These are phyloP conservation scores for Lecanoromycetidae sp. DNA, from an alignment of 2,329 filamentous ascomycete genomes.

Conservation along the genomic window DNA sequence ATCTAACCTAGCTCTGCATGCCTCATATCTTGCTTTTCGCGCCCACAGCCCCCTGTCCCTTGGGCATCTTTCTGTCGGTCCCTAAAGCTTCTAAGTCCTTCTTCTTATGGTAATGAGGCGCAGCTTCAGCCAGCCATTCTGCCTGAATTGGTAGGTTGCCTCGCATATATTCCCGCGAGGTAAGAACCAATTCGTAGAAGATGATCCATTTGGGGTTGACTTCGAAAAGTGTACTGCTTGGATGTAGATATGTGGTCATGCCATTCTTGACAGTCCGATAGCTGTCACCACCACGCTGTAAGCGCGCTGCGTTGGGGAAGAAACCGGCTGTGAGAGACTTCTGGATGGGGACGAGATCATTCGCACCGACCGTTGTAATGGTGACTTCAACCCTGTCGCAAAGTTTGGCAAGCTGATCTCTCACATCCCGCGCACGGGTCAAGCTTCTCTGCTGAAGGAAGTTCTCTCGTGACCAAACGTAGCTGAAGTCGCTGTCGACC, in stretches of 20 bases:
- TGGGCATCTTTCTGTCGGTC: conserved; percentile 61
- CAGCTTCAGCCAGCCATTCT: conserved; percentile 76
- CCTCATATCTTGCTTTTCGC: conserved; percentile 14
- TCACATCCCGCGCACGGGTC: conserved; percentile 76
- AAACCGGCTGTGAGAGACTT: conserved; percentile 84
- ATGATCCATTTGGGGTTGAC: conserved; percentile 75
- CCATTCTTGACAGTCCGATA: conserved; percentile 90
- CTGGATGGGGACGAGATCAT: conserved; percentile 66
- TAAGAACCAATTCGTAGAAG: conserved; percentile 79
- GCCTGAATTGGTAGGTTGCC: conserved; percentile 74
- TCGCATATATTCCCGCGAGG: conserved; percentile 90
- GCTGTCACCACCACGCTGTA: conserved; percentile 71
- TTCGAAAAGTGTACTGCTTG: conserved; percentile 67
- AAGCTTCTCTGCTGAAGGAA: conserved; percentile 87
- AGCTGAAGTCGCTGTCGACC: conserved; percentile 81
- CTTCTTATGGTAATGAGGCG: conserved; percentile 89
- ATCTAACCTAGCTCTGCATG: too few relatives aligned
- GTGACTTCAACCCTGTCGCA: conserved; percentile 87
- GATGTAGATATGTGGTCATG: conserved; percentile 82
- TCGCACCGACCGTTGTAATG: conserved; percentile 52
- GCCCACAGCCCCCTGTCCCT: conserved; percentile 28
- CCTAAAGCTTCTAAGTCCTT: conserved; percentile 75
- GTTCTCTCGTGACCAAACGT: conserved; percentile 82
- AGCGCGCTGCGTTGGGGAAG: conserved; percentile 79
- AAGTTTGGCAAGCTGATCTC: conserved; percentile 81